A percentile compares a stretch with the other conserved stretches of the same genome.
phyloP scores from a whole-genome alignment of 2,329 filamentous ascomycete species.

The Pseudogymnoascus sp. region DNA sequence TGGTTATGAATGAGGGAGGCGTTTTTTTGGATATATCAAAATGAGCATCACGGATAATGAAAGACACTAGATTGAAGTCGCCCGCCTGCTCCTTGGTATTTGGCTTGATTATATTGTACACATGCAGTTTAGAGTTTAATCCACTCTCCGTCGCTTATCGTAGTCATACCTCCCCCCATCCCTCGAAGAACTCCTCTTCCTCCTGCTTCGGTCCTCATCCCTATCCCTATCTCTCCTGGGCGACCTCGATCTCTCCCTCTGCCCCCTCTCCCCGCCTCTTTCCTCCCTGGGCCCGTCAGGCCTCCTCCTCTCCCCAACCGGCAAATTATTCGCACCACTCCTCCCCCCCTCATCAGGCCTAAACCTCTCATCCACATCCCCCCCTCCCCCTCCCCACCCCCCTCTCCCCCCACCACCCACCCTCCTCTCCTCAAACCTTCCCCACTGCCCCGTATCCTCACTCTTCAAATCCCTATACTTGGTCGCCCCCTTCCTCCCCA shows the following conservation, averaged over 20 bases:
- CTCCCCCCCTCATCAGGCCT: constrained; percentile 52
- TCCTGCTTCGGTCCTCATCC: constrained; percentile 38
- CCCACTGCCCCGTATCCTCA: constrained; percentile 90
- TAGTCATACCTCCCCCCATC: constrained; percentile 44
- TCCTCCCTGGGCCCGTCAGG: constrained; percentile 25
- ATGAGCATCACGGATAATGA: constrained; percentile 13
- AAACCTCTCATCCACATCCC: constrained; percentile 60
- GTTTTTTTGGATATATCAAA: constrained; percentile 4
- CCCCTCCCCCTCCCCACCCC: constrained; percentile 29
- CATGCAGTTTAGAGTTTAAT: constrained; percentile 25
- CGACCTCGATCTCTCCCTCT: constrained; percentile 14
- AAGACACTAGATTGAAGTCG: constrained; percentile 7
- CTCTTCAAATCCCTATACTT: constrained; percentile 80
- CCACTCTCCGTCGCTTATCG: constrained; percentile 53
- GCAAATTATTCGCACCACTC: constrained; percentile 62
- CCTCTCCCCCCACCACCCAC: constrained; percentile 2
- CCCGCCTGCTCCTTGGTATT: background rate
- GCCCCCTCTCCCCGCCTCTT: constrained; percentile 26
- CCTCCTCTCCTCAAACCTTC: constrained; percentile 48
- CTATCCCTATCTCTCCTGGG: constrained; percentile 12
- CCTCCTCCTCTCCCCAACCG: constrained; percentile 50
- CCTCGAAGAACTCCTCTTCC: constrained; percentile 50
- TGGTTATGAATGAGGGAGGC: constrained; percentile 9
- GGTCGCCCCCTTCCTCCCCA: constrained; percentile 85
- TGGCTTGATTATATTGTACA: constrained; percentile 10